phyloP scores from a whole-genome alignment of 352 stramenopile species.

The Globisporangium splendens region DNA sequence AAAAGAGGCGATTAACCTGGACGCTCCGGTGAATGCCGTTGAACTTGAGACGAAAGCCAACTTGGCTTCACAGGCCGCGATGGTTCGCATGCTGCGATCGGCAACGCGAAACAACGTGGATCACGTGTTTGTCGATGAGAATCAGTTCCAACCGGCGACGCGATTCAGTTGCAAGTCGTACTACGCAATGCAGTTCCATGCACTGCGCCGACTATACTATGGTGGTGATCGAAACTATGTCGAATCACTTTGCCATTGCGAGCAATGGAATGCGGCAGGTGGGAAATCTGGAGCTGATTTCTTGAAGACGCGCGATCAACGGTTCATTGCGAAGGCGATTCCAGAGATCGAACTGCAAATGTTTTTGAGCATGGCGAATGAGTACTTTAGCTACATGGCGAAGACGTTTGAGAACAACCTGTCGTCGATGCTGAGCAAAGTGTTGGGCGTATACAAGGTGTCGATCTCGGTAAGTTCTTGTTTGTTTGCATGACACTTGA shows the following conservation, averaged over 20 bases:
- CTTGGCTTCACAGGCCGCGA: slow-evolving; percentile 17
- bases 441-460: slow-evolving; percentile 85
- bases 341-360: slow-evolving; percentile 85
- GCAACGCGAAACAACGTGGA: slow-evolving; percentile 78
- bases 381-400: slow-evolving; percentile 89
- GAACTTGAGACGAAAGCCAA: slow-evolving; percentile 20
- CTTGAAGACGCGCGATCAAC: slow-evolving; percentile 82
- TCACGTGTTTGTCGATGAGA: slow-evolving; percentile 83
- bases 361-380: slow-evolving; percentile 88
- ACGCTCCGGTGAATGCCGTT: slow-evolving; percentile 28
- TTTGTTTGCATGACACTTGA: not conserved
- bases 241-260: slow-evolving; percentile 82
- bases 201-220: slow-evolving; percentile 78
- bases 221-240: slow-evolving; percentile 84
- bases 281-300: slow-evolving; percentile 87
- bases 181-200: slow-evolving; percentile 88
- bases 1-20: slow-evolving; percentile 41
- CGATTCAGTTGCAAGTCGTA: slow-evolving; percentile 88
- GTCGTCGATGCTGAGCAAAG: slow-evolving; percentile 87
- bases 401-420: slow-evolving; percentile 85
- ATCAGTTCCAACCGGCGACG: slow-evolving; percentile 75
- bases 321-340: slow-evolving; percentile 87
- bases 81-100: slow-evolving; percentile 69
- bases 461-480: slow-evolving; percentile 46
- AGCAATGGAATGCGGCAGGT: slow-evolving; percentile 81